phyloP scores from a whole-genome alignment of 2,329 filamentous ascomycete species.

The Pseudogymnoascus sp. region DNA sequence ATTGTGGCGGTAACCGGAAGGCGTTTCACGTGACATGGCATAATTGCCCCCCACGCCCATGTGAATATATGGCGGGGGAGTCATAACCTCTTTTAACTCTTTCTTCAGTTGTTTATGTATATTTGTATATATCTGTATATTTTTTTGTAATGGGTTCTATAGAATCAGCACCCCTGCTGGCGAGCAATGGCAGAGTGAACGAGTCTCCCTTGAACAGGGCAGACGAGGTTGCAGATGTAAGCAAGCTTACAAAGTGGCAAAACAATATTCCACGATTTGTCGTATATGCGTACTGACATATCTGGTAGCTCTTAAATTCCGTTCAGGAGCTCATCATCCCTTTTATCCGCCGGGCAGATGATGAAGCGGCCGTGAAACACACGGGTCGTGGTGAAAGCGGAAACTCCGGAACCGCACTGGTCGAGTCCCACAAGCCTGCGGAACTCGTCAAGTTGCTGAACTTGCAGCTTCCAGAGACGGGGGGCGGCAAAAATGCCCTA shows the following conservation, averaged over 20 bases:
- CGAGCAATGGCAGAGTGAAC: conserved; percentile 11
- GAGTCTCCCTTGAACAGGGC: conserved; percentile 31
- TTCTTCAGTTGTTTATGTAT: not conserved
- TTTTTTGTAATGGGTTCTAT: conserved; percentile 17
- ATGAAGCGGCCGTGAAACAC: conserved; percentile 47
- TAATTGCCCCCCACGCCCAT: not conserved
- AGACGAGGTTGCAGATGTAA: conserved; percentile 40
- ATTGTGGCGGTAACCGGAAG: not conserved
- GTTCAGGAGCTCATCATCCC: conserved; percentile 61
- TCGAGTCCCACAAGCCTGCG: conserved; percentile 53
- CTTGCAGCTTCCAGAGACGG: conserved; percentile 50
- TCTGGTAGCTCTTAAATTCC: conserved; percentile 56
- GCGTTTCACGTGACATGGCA: not conserved
- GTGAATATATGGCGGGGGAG: not conserved
- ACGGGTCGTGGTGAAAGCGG: conserved; percentile 41
- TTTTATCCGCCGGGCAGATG: conserved; percentile 63
- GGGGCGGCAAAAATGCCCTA: conserved; percentile 63
- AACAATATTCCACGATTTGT: not conserved
- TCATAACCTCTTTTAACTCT: not conserved
- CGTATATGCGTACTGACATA: not conserved
- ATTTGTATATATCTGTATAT: conserved; percentile 5
- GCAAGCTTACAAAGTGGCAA: conserved; percentile 18
- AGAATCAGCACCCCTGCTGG: conserved; percentile 14
- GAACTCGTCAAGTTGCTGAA: conserved; percentile 47
- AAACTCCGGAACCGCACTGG: conserved; percentile 46